Conservation (phyloP, 2,329 filamentous ascomycete species). For the Phialocephala subalpina region DNA sequence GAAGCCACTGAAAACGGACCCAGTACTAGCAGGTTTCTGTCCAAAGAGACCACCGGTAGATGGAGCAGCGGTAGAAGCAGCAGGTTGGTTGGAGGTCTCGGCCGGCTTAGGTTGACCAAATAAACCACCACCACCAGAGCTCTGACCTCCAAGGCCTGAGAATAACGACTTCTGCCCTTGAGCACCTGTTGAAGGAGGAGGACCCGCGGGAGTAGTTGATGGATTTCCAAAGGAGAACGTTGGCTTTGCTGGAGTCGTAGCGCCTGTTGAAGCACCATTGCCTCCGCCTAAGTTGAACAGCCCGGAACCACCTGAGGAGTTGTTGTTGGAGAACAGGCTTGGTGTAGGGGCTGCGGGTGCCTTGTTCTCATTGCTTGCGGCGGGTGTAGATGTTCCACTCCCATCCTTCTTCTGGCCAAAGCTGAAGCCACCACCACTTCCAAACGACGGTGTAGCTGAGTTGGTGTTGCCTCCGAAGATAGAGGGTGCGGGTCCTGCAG, state of each 20-base stretch:
- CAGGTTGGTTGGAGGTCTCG: conserved; percentile 12
- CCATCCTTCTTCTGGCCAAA: conserved; percentile 27
- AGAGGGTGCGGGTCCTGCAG: not conserved
- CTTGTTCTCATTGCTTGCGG: conserved; percentile 29
- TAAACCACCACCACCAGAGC: conserved; percentile 18
- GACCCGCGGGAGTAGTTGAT: conserved; percentile 45
- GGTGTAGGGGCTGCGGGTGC: conserved; percentile 22
- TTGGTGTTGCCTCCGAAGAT: conserved; percentile 12
- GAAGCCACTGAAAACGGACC: not conserved
- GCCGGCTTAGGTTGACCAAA: conserved; percentile 30
- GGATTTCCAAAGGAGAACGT: conserved; percentile 30
- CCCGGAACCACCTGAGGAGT: conserved; percentile 19
- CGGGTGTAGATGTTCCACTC: conserved; percentile 22
- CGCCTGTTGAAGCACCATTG: conserved; percentile 35
- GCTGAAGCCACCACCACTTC: conserved; percentile 22
- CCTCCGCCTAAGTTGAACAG: conserved; percentile 31
- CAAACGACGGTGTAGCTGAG: conserved; percentile 25
- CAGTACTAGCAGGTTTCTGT: not conserved
- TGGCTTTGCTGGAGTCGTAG: conserved; percentile 39
- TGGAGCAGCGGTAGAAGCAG: conserved; percentile 13
- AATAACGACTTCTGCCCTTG: conserved; percentile 32
- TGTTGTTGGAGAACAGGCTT: conserved; percentile 21
- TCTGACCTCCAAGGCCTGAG: conserved; percentile 20
- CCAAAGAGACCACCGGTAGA: conserved; percentile 11
- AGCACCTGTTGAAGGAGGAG: conserved; percentile 38